Evolutionary conservation across 2,329 filamentous ascomycete species (phyloP).

Genomic region (Acephala macrosclerotiorum): DNA sequence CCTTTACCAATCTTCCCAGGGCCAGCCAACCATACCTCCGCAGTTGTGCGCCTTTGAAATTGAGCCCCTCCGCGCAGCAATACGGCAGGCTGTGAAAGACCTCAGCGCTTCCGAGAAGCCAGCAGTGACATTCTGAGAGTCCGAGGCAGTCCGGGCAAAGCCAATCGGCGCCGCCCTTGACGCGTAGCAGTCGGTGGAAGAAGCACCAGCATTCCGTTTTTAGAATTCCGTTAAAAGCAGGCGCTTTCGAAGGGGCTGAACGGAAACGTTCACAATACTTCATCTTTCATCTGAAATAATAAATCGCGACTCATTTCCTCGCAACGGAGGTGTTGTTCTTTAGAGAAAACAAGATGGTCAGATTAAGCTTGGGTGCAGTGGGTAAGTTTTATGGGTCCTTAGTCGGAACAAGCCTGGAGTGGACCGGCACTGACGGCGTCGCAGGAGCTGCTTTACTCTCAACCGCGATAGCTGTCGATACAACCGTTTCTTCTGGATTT

Average conservation of each 20-base stretch:
- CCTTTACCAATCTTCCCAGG: slow-evolving; percentile 9
- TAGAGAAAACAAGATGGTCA: slow-evolving; percentile 21
- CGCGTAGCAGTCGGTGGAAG: background rate
- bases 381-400: slow-evolving; percentile 20
- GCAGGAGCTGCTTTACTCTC: slow-evolving; percentile 18
- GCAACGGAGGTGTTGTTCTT: slow-evolving; percentile 4
- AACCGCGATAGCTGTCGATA: slow-evolving; percentile 25
- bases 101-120: background rate
- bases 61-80: background rate
- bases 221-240: background rate
- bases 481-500: slow-evolving; percentile 54
- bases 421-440: slow-evolving; percentile 12
- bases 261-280: background rate
- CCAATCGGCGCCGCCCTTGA: background rate
- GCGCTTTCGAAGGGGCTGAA: background rate
- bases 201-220: background rate
- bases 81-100: slow-evolving; percentile 1
- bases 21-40: background rate
- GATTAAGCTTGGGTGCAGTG: slow-evolving; percentile 25
- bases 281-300: background rate
- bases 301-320: background rate
- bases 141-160: background rate
- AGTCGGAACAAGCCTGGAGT: slow-evolving; percentile 8
- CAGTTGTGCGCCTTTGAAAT: background rate
- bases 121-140: slow-evolving; percentile 3